Percentiles rank a stretch among this genome's conserved stretches.
Evolutionary conservation across 2,329 filamentous ascomycete species (phyloP).

Genomic region (Alternaria atra): DNA sequence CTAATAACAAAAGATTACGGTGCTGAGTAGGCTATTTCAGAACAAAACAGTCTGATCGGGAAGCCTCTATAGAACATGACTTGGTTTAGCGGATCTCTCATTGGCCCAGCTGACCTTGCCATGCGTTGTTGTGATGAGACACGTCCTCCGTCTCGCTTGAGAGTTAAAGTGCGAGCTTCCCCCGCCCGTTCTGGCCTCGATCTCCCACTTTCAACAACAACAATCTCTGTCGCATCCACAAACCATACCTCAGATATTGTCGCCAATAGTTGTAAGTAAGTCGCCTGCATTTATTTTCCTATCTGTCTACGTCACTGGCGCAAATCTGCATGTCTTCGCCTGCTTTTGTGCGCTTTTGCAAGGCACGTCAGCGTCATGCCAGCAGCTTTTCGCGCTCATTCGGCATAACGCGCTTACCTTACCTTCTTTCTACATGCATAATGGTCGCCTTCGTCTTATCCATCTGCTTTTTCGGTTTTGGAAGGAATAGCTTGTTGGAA

Average conservation of each 20-base stretch:
- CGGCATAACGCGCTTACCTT: constrained; percentile 2
- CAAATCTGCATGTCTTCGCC: not conserved
- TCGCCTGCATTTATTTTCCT: constrained; percentile 19
- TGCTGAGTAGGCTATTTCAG: not conserved
- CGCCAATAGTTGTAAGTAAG: constrained; percentile 11
- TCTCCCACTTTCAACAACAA: constrained; percentile 23
- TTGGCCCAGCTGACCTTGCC: constrained; percentile 18
- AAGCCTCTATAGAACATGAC: not conserved
- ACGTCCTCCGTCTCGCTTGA: constrained; percentile 12
- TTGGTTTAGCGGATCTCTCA: constrained; percentile 4
- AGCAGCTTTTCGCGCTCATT: constrained; percentile 5
- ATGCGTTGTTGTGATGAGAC: constrained; percentile 30
- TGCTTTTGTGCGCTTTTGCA: constrained; percentile 6
- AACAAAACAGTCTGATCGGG: not conserved
- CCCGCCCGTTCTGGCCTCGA: constrained; percentile 11
- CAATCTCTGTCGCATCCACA: constrained; percentile 18
- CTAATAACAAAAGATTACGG: not conserved
- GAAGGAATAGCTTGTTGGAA: not conserved
- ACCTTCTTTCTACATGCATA: not conserved
- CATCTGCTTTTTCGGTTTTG: not conserved
- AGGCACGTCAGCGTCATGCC: not conserved
- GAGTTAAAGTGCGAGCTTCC: constrained; percentile 16
- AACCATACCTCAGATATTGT: constrained; percentile 2
- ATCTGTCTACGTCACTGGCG: not conserved
- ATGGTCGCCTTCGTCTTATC: not conserved